Percentiles rank a stretch among this genome's conserved stretches.
phyloP scores from a whole-genome alignment of 2,329 filamentous ascomycete genomes.

The Arthrinium puccinioides region DNA sequence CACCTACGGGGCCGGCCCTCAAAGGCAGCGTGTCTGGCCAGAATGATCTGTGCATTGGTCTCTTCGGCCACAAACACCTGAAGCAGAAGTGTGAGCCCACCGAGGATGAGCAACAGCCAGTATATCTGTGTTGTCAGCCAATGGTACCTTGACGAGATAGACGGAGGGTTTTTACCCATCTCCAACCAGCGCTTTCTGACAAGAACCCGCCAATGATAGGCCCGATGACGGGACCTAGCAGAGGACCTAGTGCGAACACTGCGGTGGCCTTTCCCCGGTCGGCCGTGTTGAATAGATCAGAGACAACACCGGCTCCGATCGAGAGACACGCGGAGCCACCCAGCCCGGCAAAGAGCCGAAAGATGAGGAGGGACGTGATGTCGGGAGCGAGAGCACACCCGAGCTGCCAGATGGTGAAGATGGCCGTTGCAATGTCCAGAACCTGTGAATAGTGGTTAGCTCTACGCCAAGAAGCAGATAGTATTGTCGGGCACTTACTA shows the following conservation, averaged over 20 bases:
- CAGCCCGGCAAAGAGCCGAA: conserved; percentile 6
- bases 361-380: conserved; percentile 7
- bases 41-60: no score
- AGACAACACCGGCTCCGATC: conserved; percentile 9
- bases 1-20: no score
- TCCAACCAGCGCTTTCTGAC: conserved; percentile 7
- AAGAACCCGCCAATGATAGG: conserved; percentile 9
- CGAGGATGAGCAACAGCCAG: no score
- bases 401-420: conserved; percentile 8
- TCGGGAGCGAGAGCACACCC: conserved; percentile 7
- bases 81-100: no score
- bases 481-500: conserved; percentile 6
- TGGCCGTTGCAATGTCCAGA: conserved; percentile 7
- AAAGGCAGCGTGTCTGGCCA: no score
- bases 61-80: no score
- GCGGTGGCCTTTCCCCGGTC: conserved; percentile 8
- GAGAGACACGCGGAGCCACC: conserved; percentile 9
- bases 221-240: conserved; percentile 9
- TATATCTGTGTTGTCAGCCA: no score
- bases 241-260: conserved; percentile 7
- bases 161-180: no score
- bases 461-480: no score
- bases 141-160: no score
- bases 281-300: conserved; percentile 8
- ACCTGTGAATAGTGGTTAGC: no score